Evolutionary conservation across 257 asterid genomes (phyloP), one percentile per base, ranked within the genome.

Genomic region (Craterostigma plantagineum): DNA sequence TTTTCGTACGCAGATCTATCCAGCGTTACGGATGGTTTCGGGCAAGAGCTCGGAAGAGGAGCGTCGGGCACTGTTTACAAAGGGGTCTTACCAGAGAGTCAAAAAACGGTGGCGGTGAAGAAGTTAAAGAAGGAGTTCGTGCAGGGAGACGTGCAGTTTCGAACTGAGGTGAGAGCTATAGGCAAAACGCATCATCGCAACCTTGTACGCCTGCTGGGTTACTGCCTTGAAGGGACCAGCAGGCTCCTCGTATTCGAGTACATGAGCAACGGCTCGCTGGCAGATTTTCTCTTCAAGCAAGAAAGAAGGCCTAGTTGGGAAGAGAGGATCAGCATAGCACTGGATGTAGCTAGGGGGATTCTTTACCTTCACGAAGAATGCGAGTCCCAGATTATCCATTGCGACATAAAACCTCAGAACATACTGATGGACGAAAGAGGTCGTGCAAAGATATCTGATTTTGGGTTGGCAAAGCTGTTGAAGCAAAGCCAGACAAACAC

Each of bases 381-480:
- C 7, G 67, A 70, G 18, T 56, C 64, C 0, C 78, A 66, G 14
- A 77, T 71, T 16, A 73, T 78, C 36, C 92, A 78, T 8, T 71
- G 81, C 4, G 79, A 78, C 11, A 75, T 74, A 33, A 71, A 78
- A 27, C 79, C 86, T 16, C 79, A 71, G 34, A 78, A 73, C 66
- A 65, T 70, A 40, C 70, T 73, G 40, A 54, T 76, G 72, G 77
- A 72, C 30, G 63, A 56, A 11, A 16, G 65, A 1, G 30, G 46
- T 38, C 16, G 61, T 0, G 73, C 77, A 0, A 77, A 71, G 51
- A 61, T 73, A 1, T 67, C 84, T 0, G 81, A 77, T 35, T 77
- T 70, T 8, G 84, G 84, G 14, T 7, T 77, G 10, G 67, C 84
- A 6, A 77, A 77, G 64, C 80, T 67, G 17, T 33, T 69, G 5